These are phyloP conservation scores for Nymphaea colorata DNA, from an alignment of 164 flowering plant genomes.

Conservation along the genomic window DNA sequence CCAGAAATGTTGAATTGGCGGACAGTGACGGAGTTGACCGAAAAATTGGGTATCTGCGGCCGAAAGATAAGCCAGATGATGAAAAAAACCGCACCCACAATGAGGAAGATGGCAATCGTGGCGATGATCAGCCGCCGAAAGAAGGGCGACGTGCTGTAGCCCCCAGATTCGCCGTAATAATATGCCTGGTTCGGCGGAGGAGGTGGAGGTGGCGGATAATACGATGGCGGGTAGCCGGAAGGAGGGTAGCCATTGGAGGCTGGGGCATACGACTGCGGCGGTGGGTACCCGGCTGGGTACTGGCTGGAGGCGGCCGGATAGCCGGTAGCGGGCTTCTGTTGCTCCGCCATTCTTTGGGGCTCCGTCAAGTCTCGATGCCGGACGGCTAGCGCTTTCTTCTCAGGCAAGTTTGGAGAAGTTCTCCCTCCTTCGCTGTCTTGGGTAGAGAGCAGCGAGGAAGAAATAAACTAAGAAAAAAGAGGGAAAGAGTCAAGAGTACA, in stretches of 20 bases:
- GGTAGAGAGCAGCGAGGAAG: constrained; percentile 1
- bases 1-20: constrained; percentile 26
- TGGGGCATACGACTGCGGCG: constrained; percentile 4
- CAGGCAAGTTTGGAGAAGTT: not conserved
- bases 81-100: constrained; percentile 15
- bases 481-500: not conserved
- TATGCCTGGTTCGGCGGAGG: constrained; percentile 2
- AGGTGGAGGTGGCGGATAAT: constrained; percentile 6
- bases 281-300: constrained; percentile 6
- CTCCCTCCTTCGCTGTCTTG: not conserved
- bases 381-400: no score
- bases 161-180: not conserved
- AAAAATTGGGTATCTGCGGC: constrained; percentile 51
- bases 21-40: constrained; percentile 32
- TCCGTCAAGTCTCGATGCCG: no score
- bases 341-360: not conserved
- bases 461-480: not conserved
- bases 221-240: not conserved
- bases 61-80: constrained; percentile 37
- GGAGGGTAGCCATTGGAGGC: constrained; percentile 1
- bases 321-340: constrained; percentile 14
- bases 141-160: not conserved
- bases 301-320: constrained; percentile 5
- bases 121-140: constrained; percentile 15
- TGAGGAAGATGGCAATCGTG: constrained; percentile 6